Evolutionary conservation across 73 alveolate species (phyloP), one percentile per base, ranked within the genome.

Genomic region (Blepharisma stoltei): DNA sequence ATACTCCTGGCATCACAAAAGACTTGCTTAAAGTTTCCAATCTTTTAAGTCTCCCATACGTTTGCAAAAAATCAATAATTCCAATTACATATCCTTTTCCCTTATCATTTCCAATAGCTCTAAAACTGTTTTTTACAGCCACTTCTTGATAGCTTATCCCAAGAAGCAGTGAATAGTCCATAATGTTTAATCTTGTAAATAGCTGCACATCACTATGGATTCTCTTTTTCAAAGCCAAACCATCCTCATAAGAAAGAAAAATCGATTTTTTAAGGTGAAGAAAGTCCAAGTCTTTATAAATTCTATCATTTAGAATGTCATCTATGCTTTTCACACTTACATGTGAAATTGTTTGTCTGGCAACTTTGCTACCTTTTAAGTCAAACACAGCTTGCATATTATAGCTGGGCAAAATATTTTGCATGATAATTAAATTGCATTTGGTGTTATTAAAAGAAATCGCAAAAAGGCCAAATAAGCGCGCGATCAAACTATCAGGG

Each of bases 261-360:
- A 60, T 60, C 2, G 14, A 9, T 25, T 25, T 60, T 18, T 18
- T 25, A 20, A 38, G 14, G 5, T 11, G 18, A 25, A 60, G 73
- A 60, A 60, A 60, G 23, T 60, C 73, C 37, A 60, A 25, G 73
- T 60, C 73, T 25, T 60, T 60, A 60, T 60, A 60, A 5, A 60
- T 60, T 20, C 14, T 60, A 4, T 60, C 45, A 20, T 14, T n/a
- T n/a, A 18, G 14, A 20, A 60, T 60, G 49, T 18, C 73, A 25
- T 38, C 23, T 14, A 25, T 25, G 2, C 73, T 38, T 25, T 9
- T 25, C n/a, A 8, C 23, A 14, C 48, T 18, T 25, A 8, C 23
- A 9, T 25, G 41, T 32, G 41, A 32, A 32, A 32, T 25, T 18
- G 18, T 25, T 60, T n/a, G 14, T 25, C 73, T 60, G 0, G 14